Percentiles rank a stretch among this genome's conserved stretches.
phyloP scores from a whole-genome alignment of 805 yeast genomes.

The Yarrowia bubula region DNA sequence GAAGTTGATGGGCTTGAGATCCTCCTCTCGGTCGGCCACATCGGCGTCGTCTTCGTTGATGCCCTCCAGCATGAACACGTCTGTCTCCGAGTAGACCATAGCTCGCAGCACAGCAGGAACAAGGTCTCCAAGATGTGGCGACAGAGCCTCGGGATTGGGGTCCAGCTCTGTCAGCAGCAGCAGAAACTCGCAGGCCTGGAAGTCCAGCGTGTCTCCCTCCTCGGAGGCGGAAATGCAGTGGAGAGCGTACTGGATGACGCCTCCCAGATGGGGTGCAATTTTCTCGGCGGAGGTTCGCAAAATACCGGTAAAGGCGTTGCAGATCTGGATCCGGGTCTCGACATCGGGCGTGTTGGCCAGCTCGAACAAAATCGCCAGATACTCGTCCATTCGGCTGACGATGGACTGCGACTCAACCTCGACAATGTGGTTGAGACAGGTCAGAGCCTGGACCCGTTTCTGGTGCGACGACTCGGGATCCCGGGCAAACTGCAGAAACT shows the following conservation, averaged over 20 bases:
- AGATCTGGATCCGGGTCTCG: conserved; percentile 67
- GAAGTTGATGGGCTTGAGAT: conserved; percentile 78
- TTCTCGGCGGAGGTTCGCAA: conserved; percentile 79
- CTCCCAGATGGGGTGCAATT: conserved; percentile 72
- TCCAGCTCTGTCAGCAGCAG: conserved; percentile 71
- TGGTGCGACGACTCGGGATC: conserved; percentile 41
- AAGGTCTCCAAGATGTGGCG: conserved; percentile 51
- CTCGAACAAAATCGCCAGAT: conserved; percentile 59
- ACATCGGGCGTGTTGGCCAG: conserved; percentile 64
- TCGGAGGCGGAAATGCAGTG: conserved; percentile 59
- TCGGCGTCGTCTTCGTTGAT: conserved; percentile 75
- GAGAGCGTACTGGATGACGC: conserved; percentile 79
- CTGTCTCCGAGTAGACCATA: conserved; percentile 88
- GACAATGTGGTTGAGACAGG: conserved; percentile 74
- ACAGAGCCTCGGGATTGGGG: conserved; percentile 43
- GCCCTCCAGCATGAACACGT: conserved; percentile 59
- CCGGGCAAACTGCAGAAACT: conserved; percentile 54
- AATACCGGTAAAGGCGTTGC: conserved; percentile 68
- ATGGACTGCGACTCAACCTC: conserved; percentile 67
- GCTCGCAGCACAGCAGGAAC: conserved; percentile 75
- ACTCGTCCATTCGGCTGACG: conserved; percentile 61
- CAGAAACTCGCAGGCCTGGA: conserved; percentile 92
- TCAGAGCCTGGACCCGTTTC: conserved; percentile 61
- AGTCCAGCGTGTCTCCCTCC: conserved; percentile 66
- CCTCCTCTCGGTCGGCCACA: conserved; percentile 81